phyloP scores from a whole-genome alignment of 2,329 filamentous ascomycete genomes.

The Trichothecium roseum region DNA sequence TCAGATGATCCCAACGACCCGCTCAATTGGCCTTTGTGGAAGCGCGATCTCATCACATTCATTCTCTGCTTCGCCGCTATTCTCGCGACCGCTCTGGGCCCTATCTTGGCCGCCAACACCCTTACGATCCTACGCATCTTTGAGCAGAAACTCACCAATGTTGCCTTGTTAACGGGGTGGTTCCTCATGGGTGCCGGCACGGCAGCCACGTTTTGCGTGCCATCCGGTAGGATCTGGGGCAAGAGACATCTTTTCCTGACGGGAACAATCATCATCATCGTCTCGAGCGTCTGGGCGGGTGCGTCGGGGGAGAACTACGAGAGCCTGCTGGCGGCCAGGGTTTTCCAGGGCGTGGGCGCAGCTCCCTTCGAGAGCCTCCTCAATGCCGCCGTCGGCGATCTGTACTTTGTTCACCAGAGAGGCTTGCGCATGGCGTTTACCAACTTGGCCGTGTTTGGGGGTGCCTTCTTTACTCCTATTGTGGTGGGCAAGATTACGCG shows the following conservation, averaged over 20 bases:
- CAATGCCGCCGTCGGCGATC: conserved; percentile 78
- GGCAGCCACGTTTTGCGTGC: conserved; percentile 76
- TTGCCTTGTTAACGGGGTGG: conserved; percentile 78
- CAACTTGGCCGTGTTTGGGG: conserved; percentile 46
- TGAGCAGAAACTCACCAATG: conserved; percentile 54
- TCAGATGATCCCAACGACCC: conserved; percentile 88
- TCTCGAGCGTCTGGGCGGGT: conserved; percentile 70
- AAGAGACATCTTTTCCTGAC: conserved; percentile 82
- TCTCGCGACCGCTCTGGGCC: conserved; percentile 73
- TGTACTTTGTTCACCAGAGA: conserved; percentile 80
- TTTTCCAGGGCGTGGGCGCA: conserved; percentile 77
- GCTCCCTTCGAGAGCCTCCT: conserved; percentile 86
- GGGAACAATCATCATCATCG: conserved; percentile 63
- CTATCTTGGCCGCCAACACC: conserved; percentile 82
- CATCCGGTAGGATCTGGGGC: conserved; percentile 81
- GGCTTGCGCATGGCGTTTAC: conserved; percentile 80
- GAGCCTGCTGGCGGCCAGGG: conserved; percentile 65
- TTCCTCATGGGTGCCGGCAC: conserved; percentile 75
- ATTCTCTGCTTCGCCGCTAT: conserved; percentile 72
- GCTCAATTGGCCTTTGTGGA: conserved; percentile 76
- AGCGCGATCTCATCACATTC: conserved; percentile 69
- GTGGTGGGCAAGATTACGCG: conserved; percentile 78
- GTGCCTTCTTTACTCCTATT: conserved; percentile 66
- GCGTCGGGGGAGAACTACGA: conserved; percentile 55
- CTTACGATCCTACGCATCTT: conserved; percentile 65